Evolutionary conservation across 805 yeast genomes (phyloP).

Genomic region (Wickerhamomyces alni): DNA sequence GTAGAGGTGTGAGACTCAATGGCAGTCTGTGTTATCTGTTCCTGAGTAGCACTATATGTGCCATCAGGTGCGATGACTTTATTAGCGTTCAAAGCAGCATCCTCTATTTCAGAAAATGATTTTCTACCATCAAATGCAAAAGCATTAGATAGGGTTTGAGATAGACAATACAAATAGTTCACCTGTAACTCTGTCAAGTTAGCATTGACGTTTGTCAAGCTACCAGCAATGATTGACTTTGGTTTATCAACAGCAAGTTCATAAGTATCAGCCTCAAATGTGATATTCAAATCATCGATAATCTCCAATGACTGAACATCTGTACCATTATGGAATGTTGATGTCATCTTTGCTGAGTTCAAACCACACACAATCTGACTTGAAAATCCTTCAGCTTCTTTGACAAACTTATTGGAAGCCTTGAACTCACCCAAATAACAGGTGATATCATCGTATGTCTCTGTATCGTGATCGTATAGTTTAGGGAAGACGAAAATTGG

Average conservation of each 20-base stretch:
- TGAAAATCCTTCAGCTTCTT: conserved; percentile 26
- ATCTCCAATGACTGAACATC: conserved; percentile 44
- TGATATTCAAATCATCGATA: conserved; percentile 57
- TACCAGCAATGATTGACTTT: conserved; percentile 45
- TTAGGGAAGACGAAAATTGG: conserved; percentile 82
- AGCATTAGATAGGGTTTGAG: conserved; percentile 49
- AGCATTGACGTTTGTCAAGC: conserved; percentile 56
- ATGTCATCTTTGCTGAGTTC: conserved; percentile 61
- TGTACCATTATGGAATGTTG: conserved; percentile 47
- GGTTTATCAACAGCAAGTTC: conserved; percentile 40
- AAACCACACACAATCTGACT: conserved; percentile 66
- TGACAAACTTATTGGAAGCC: conserved; percentile 53
- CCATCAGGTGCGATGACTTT: conserved; percentile 32
- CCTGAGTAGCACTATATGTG: conserved; percentile 18
- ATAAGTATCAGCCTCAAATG: conserved; percentile 51
- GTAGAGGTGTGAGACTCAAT: conserved; percentile 13
- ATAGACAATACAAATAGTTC: conserved; percentile 46
- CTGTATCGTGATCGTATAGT: conserved; percentile 33
- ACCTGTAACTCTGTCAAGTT: conserved; percentile 71
- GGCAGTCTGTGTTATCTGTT: conserved; percentile 13
- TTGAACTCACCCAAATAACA: conserved; percentile 80
- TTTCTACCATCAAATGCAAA: conserved; percentile 40
- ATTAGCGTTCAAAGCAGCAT: conserved; percentile 64
- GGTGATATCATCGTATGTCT: conserved; percentile 53
- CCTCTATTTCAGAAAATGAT: conserved; percentile 45